phyloP scores from a whole-genome alignment of 331 rosid species.

The Telfairia occidentalis region DNA sequence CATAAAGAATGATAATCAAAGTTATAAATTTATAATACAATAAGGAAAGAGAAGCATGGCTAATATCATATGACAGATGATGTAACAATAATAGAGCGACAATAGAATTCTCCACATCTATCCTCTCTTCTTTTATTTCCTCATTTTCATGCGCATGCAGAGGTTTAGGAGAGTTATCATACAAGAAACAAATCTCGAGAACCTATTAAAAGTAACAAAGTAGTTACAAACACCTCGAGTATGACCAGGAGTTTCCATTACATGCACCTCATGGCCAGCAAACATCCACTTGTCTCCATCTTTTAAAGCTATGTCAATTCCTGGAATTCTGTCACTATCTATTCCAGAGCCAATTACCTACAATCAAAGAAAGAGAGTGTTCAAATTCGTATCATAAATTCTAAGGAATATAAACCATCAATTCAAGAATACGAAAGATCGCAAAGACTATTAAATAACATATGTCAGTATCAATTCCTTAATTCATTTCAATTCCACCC shows the following conservation, averaged over 20 bases:
- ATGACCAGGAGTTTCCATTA: constrained; percentile 94
- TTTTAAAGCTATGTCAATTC: constrained; percentile 70
- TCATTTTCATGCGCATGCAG: not conserved
- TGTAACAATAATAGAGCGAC: not conserved
- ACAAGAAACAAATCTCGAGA: not conserved
- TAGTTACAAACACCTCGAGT: constrained; percentile 51
- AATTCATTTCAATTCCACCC: not conserved
- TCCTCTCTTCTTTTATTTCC: not conserved
- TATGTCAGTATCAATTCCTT: not conserved
- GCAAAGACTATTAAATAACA: not conserved
- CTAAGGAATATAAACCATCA: not conserved
- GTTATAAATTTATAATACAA: not conserved
- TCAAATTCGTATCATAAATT: not conserved
- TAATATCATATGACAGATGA: not conserved
- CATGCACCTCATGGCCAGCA: constrained; percentile 87
- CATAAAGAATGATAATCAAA: not conserved
- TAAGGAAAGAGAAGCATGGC: not conserved
- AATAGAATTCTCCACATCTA: not conserved
- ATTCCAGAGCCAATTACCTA: constrained; percentile 87
- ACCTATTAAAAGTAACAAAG: not conserved
- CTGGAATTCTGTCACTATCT: constrained; percentile 78
- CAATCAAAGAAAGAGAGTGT: not conserved
- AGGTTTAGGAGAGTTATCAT: not conserved
- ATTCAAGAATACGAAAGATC: not conserved
- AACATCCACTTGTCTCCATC: constrained; percentile 99